Percentiles rank a stretch among this genome's conserved stretches.
These are phyloP conservation scores for Erodium trifolium DNA, from an alignment of 441 rosid genomes.

Conservation along the genomic window DNA sequence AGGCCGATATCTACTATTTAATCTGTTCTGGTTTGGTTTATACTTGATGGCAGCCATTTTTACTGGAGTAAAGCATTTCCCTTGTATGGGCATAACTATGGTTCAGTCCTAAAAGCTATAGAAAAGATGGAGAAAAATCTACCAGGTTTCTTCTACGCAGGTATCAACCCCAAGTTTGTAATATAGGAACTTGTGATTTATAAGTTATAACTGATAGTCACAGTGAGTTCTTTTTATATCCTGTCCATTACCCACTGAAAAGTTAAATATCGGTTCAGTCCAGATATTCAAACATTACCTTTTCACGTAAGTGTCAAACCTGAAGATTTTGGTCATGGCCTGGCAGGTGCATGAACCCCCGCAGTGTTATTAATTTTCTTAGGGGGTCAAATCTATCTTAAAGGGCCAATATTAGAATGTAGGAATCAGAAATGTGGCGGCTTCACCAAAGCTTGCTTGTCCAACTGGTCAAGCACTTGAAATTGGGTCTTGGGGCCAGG, in stretches of 20 bases:
- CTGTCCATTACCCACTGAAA: neutral
- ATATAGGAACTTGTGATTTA: neutral
- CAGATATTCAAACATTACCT: neutral
- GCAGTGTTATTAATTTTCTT: neutral
- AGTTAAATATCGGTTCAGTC: neutral
- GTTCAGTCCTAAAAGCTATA: slow-evolving; percentile 53
- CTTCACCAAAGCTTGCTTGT: too few species aligned
- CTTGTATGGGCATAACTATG: slow-evolving; percentile 59
- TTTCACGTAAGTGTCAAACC: neutral
- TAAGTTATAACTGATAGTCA: neutral
- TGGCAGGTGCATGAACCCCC: neutral
- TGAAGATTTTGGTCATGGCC: neutral
- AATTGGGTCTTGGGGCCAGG: too few species aligned
- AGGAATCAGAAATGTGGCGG: neutral
- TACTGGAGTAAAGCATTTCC: slow-evolving; percentile 93
- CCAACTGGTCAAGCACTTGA: too few species aligned
- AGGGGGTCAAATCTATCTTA: neutral
- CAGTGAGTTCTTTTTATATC: neutral
- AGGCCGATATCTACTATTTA: neutral
- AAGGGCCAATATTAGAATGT: neutral
- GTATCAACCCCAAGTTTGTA: slow-evolving; percentile 27
- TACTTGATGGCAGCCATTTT: slow-evolving; percentile 53
- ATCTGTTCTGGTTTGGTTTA: slow-evolving; percentile 18
- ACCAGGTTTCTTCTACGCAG: slow-evolving; percentile 94
- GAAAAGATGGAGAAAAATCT: slow-evolving; percentile 70